phyloP scores from a whole-genome alignment of 2,329 filamentous ascomycete genomes.

The Alternaria postmessia region DNA sequence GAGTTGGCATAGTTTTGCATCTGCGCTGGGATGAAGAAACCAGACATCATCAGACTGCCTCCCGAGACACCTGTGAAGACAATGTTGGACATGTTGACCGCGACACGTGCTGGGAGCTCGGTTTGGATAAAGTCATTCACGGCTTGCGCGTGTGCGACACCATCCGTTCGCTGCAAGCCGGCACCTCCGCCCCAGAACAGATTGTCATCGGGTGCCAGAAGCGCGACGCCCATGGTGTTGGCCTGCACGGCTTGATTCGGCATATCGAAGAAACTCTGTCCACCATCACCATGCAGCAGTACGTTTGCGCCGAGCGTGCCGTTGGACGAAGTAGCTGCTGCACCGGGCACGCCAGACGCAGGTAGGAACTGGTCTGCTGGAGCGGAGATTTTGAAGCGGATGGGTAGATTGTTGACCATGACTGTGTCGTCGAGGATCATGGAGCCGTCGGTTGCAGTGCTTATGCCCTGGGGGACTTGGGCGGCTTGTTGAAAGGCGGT shows the following conservation, averaged over 20 bases:
- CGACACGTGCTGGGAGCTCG: slow-evolving; percentile 61
- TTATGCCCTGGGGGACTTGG: slow-evolving; percentile 47
- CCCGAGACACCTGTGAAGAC: slow-evolving; percentile 68
- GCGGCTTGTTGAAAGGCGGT: slow-evolving; percentile 49
- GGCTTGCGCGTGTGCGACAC: slow-evolving; percentile 64
- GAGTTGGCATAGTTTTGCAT: slow-evolving; percentile 60
- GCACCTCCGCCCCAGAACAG: slow-evolving; percentile 67
- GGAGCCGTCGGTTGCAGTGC: slow-evolving; percentile 61
- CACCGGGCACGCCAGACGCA: slow-evolving; percentile 60
- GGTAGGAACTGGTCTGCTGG: slow-evolving; percentile 64
- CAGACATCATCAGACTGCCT: slow-evolving; percentile 62
- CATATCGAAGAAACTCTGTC: slow-evolving; percentile 67
- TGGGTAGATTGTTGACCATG: slow-evolving; percentile 62
- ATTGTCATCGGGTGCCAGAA: slow-evolving; percentile 62
- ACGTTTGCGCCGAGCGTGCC: slow-evolving; percentile 60
- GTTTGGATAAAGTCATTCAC: slow-evolving; percentile 62
- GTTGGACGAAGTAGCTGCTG: slow-evolving; percentile 43
- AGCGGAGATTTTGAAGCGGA: slow-evolving; percentile 65
- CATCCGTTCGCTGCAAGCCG: slow-evolving; percentile 63
- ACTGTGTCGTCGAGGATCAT: slow-evolving; percentile 65
- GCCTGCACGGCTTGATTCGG: slow-evolving; percentile 63
- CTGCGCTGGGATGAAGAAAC: slow-evolving; percentile 67
- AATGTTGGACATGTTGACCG: slow-evolving; percentile 62
- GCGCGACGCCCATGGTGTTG: slow-evolving; percentile 61
- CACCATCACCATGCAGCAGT: slow-evolving; percentile 67